These are phyloP conservation scores for Entoloma clypeatum DNA, from an alignment of 1,284 basidiomycete species.

Conservation along the genomic window DNA sequence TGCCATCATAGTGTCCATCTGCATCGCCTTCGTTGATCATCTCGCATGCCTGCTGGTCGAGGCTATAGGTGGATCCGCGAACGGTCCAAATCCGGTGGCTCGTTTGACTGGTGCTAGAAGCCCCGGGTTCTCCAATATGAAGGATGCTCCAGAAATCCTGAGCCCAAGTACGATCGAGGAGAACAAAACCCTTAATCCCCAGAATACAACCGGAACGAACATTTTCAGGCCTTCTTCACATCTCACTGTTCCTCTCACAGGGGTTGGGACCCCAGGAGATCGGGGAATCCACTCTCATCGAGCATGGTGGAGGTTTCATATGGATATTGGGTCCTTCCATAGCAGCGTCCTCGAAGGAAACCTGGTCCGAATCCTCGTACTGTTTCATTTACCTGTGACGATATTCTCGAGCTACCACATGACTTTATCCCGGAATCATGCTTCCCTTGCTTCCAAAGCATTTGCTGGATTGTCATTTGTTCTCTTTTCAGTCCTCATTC, in stretches of 20 bases:
- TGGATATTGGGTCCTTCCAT: constrained; percentile 71
- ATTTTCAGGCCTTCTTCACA: constrained; percentile 34
- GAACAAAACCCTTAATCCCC: constrained; percentile 49
- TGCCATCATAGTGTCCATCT: constrained; percentile 62
- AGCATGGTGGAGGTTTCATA: constrained; percentile 56
- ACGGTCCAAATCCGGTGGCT: constrained; percentile 24
- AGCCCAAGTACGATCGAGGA: constrained; percentile 44
- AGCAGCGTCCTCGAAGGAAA: constrained; percentile 82
- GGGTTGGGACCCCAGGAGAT: constrained; percentile 24
- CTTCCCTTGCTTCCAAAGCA: constrained; percentile 55
- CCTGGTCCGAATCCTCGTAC: constrained; percentile 81
- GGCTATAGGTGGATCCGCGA: constrained; percentile 24
- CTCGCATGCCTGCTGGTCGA: constrained; percentile 40
- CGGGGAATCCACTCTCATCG: constrained; percentile 33
- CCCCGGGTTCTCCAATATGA: constrained; percentile 48
- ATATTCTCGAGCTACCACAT: constrained; percentile 89
- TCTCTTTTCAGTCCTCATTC: constrained; percentile 76
- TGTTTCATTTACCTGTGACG: constrained; percentile 94
- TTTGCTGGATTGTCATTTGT: constrained; percentile 76
- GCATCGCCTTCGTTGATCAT: constrained; percentile 73
- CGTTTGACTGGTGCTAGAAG: constrained; percentile 45
- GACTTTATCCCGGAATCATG: constrained; percentile 49
- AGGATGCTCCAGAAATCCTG: constrained; percentile 37
- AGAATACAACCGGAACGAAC: constrained; percentile 22
- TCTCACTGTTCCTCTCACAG: constrained; percentile 33